Base-by-base conservation (phyloP, 805 yeast genomes). In the Yarrowia yakushimensis region DNA sequence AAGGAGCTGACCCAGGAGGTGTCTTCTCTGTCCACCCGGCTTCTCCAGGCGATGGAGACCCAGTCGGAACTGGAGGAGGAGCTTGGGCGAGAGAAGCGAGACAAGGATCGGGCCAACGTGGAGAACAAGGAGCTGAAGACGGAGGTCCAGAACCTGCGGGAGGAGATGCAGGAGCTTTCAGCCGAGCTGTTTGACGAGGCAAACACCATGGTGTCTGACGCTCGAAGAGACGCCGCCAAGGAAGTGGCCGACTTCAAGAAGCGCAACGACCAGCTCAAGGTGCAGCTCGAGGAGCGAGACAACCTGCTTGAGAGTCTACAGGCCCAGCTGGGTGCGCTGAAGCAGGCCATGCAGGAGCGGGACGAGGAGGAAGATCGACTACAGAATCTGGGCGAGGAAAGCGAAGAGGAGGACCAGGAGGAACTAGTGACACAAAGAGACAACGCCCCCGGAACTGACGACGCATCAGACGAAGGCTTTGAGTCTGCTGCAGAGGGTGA, bases 181-280 rank as follows among this genome's bases (percentile, higher is more conserved):
- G 90, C 86, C 1, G 83, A 90, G 2, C 75, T 90, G 54, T 90
- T 90, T 71, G 86, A 83, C 65, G 93, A 90, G 71, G 97, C 97
- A 25, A 89, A 89, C 71, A 80, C 80, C 50, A 88, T 89, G 90
- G 97, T 90, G 8, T 83, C 87, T 55, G 83, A 85, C 65, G 96
- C 96, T 0, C 82, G 88, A 64, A 79, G 83, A 60, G 87, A 86
- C 45, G 70, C 75, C 13, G 74, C 74, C 63, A 81, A 86, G n/a
- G 80, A 85, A 70, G 83, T 82, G 42, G 80, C 79, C 64, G 84
- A 85, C 67, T 63, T 70, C 57, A 69, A 68, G 37, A 73, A 82
- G 55, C 83, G 85, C n/a, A 86, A 88, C 76, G 87, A 81, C 76
- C 85, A 83, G 70, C 76, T 89, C 68, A 78, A 88, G 71, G 92